These are phyloP conservation scores for Tuber indicum DNA, from an alignment of 495 filamentous ascomycete species.

Conservation along the genomic window DNA sequence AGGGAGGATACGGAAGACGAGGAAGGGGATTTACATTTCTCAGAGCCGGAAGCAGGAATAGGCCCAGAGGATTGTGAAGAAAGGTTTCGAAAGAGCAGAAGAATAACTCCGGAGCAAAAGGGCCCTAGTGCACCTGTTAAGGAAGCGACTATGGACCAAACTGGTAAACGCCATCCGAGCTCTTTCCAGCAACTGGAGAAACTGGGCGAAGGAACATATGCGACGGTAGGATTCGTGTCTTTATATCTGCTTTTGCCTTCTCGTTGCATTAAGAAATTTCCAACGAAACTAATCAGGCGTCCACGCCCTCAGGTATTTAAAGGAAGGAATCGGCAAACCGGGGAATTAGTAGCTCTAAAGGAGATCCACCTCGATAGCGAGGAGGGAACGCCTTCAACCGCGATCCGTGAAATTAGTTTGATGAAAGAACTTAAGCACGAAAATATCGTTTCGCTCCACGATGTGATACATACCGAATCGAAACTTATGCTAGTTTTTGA, in stretches of 20 bases:
- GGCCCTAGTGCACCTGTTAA: conserved; percentile 1
- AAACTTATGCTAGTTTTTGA: conserved; percentile 99
- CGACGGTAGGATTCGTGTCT: conserved; percentile 63
- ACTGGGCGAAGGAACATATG: conserved; percentile 97
- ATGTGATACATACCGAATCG: conserved; percentile 99
- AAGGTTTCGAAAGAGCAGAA: conserved; percentile 32
- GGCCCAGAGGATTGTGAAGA: conserved; percentile 30
- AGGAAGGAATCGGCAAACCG: conserved; percentile 90
- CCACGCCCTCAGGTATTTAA: conserved; percentile 73
- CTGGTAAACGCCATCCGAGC: conserved; percentile 69
- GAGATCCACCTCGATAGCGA: conserved; percentile 99
- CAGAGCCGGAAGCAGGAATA: conserved; percentile 15
- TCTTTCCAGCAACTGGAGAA: conserved; percentile 99
- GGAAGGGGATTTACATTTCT: conserved; percentile 19
- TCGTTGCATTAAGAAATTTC: neutral
- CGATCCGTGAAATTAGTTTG: conserved; percentile 94
- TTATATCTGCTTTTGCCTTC: neutral
- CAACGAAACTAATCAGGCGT: neutral
- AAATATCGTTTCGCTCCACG: conserved; percentile 93
- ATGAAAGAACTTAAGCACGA: conserved; percentile 99
- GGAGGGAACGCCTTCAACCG: conserved; percentile 96
- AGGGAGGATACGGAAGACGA: conserved; percentile 30
- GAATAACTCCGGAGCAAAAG: conserved; percentile 19
- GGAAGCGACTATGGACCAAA: conserved; percentile 63
- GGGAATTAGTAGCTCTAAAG: conserved; percentile 93